Evolutionary conservation across 1,139 yeast genomes (phyloP).

Genomic region (Kodamaea sp.): DNA sequence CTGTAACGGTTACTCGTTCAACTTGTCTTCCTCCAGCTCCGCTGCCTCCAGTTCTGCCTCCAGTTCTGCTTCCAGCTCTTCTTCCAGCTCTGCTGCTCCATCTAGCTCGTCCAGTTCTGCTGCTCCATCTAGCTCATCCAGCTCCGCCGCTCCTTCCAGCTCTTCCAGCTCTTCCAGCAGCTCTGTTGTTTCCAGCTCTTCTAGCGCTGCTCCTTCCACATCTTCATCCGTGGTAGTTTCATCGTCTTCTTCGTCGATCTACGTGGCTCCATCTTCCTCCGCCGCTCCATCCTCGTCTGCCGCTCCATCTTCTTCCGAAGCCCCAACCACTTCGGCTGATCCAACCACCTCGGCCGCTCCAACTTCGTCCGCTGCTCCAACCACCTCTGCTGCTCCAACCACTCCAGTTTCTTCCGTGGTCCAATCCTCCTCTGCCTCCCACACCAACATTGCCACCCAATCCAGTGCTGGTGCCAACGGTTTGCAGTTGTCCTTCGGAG

Average conservation of each 20-base stretch:
- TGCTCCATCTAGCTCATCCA: constrained; percentile 25
- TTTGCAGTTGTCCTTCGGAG: constrained; percentile 18
- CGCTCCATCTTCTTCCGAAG: constrained; percentile 8
- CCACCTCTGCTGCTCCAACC: constrained; percentile 4
- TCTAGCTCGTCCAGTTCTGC: constrained; percentile 33
- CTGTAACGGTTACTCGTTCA: constrained; percentile 44
- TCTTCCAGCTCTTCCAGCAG: constrained; percentile 30
- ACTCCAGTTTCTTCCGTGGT: constrained; percentile 4
- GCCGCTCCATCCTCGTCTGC: constrained; percentile 14
- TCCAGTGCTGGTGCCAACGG: constrained; percentile 11
- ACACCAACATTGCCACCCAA: constrained; percentile 1
- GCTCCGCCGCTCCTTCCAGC: constrained; percentile 26
- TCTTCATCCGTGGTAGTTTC: constrained; percentile 15
- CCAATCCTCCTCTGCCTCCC: constrained; percentile 8
- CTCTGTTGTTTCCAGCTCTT: constrained; percentile 18
- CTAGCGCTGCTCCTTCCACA: constrained; percentile 15
- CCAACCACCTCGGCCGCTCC: constrained; percentile 14
- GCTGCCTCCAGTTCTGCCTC: constrained; percentile 12
- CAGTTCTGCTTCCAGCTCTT: constrained; percentile 24
- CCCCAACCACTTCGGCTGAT: constrained; percentile 10
- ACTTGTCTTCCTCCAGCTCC: constrained; percentile 10
- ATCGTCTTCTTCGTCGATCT: constrained; percentile 12
- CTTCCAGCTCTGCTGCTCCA: constrained; percentile 26
- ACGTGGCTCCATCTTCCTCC: constrained; percentile 14
- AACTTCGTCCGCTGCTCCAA: constrained; percentile 13